phyloP scores from a whole-genome alignment of 495 filamentous ascomycete species.

The Penicillium ochrochloron region DNA sequence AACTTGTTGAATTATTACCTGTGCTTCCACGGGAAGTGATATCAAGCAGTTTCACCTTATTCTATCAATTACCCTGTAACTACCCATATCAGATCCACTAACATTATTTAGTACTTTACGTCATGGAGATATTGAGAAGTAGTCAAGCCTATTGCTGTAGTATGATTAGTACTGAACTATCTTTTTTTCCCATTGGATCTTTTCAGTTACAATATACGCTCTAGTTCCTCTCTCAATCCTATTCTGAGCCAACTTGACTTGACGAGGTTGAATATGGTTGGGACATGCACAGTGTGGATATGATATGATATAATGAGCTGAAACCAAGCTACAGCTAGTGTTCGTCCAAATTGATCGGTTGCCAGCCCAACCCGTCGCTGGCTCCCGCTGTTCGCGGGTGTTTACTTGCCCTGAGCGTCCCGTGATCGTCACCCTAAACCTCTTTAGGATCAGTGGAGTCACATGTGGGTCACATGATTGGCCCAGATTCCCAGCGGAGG shows the following conservation, averaged over 20 bases:
- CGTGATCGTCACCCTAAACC: slow-evolving; percentile 37
- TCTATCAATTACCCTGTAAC: neutral
- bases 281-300: neutral
- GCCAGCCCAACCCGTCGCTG: slow-evolving; percentile 30
- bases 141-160: neutral
- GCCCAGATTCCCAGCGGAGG: slow-evolving; percentile 27
- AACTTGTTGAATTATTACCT: neutral
- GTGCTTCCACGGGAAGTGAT: neutral
- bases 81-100: neutral
- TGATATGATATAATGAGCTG: slow-evolving; percentile 4
- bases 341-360: slow-evolving; percentile 28
- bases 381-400: slow-evolving; percentile 32
- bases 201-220: neutral
- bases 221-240: neutral
- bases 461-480: slow-evolving; percentile 18
- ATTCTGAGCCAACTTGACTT: neutral
- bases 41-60: neutral
- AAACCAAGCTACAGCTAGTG: slow-evolving; percentile 3
- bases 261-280: neutral
- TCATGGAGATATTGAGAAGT: neutral
- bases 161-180: neutral
- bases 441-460: slow-evolving; percentile 34
- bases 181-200: neutral
- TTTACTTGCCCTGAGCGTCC: slow-evolving; percentile 44
- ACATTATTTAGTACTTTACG: neutral